These are phyloP conservation scores for Phyllostachys edulis DNA, from an alignment of 176 grass and related monocot genomes.

Conservation along the genomic window DNA sequence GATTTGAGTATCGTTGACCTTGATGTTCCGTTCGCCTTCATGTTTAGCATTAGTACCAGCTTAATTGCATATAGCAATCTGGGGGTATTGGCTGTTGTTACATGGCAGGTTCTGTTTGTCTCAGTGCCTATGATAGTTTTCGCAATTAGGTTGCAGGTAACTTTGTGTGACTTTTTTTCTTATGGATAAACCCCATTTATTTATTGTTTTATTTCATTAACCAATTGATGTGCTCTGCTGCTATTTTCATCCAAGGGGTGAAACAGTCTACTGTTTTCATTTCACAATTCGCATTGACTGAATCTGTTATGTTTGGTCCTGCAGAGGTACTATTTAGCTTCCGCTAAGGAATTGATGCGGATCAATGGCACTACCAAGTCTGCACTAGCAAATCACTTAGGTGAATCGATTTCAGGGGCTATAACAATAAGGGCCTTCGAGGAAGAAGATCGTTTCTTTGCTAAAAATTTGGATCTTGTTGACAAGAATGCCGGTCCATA, in stretches of 20 bases:
- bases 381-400: constrained; percentile 78
- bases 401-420: constrained; percentile 78
- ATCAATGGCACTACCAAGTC: constrained; percentile 97
- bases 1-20: constrained; percentile 88
- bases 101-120: constrained; percentile 91
- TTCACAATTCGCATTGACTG: constrained; percentile 2
- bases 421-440: constrained; percentile 82
- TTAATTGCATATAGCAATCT: constrained; percentile 77
- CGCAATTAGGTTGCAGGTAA: constrained; percentile 74
- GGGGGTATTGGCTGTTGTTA: constrained; percentile 80
- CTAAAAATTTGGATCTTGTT: constrained; percentile 63
- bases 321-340: constrained; percentile 84
- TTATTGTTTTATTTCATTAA: constrained; percentile 14
- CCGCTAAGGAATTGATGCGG: constrained; percentile 93
- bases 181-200: not conserved
- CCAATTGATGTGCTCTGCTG: constrained; percentile 1
- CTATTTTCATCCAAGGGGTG: not conserved
- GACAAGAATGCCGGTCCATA: constrained; percentile 87
- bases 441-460: constrained; percentile 85
- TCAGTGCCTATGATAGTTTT: constrained; percentile 62
- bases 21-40: constrained; percentile 77
- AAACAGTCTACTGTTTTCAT: not conserved
- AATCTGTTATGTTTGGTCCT: constrained; percentile 29
- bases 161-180: not conserved
- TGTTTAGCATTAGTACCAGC: constrained; percentile 50